These are phyloP conservation scores for Cytospora mali DNA, from an alignment of 2,329 filamentous ascomycete genomes.

Conservation along the genomic window DNA sequence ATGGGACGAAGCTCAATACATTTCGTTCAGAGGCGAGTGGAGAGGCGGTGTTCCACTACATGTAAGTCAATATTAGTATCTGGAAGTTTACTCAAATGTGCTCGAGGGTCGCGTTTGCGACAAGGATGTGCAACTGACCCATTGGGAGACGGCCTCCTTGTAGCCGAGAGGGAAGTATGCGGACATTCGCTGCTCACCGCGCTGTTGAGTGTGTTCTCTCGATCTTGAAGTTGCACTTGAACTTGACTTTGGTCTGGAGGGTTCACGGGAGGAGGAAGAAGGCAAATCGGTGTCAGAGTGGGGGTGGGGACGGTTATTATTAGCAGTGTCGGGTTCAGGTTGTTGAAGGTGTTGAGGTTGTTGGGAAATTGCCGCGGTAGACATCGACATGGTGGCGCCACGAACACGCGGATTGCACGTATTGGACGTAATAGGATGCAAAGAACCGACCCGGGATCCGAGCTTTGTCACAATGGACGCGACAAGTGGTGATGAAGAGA, in stretches of 20 bases:
- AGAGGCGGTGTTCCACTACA: slow-evolving; percentile 81
- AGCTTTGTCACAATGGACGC: background rate
- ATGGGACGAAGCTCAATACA: slow-evolving; percentile 84
- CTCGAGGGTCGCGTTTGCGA: background rate
- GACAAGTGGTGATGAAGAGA: background rate
- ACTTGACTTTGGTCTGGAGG: slow-evolving; percentile 14
- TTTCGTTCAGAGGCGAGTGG: slow-evolving; percentile 83
- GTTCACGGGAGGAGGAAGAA: slow-evolving; percentile 18
- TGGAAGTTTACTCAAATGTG: background rate
- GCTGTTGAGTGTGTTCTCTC: slow-evolving; percentile 9
- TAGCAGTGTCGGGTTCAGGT: background rate
- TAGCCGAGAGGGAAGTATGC: slow-evolving; percentile 83
- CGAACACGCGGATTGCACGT: slow-evolving; percentile 10
- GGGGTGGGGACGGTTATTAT: background rate
- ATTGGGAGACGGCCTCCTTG: slow-evolving; percentile 89
- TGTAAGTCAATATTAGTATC: slow-evolving; percentile 23
- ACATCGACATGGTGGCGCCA: slow-evolving; percentile 38
- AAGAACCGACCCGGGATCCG: background rate
- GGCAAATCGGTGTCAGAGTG: slow-evolving; percentile 12
- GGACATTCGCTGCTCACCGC: slow-evolving; percentile 48
- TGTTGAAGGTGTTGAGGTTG: slow-evolving; percentile 29
- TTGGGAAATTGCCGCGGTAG: slow-evolving; percentile 33
- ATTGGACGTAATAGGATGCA: background rate
- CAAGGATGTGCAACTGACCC: slow-evolving; percentile 60
- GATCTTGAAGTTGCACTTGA: slow-evolving; percentile 20